These are phyloP conservation scores for Haberlea rhodopensis DNA, from an alignment of 257 asterid genomes.

Conservation along the genomic window DNA sequence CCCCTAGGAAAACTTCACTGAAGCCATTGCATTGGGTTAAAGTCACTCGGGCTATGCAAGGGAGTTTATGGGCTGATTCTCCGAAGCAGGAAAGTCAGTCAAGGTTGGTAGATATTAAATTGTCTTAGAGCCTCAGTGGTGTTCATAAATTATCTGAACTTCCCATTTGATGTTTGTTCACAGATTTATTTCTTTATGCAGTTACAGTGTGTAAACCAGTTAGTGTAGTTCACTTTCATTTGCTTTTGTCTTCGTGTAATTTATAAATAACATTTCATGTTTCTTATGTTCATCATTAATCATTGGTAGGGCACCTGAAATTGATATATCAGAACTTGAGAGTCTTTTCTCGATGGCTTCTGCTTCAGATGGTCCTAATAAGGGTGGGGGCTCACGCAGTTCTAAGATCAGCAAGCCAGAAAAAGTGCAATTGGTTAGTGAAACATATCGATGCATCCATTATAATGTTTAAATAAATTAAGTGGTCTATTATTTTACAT, in stretches of 20 bases:
- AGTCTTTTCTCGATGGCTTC: conserved; percentile 96
- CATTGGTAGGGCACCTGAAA: conserved; percentile 82
- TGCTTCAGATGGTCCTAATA: conserved; percentile 68
- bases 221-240: conserved; percentile 3
- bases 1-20: conserved; percentile 77
- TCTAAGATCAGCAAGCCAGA: conserved; percentile 88
- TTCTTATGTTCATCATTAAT: conserved; percentile 33
- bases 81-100: conserved; percentile 71
- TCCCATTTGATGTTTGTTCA: not conserved
- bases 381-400: conserved; percentile 74
- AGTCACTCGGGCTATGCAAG: conserved; percentile 95
- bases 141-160: conserved; percentile 24
- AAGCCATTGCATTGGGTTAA: conserved; percentile 98
- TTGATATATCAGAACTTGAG: conserved; percentile 94
- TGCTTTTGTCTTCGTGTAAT: conserved; percentile 13
- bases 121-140: conserved; percentile 17
- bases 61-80: conserved; percentile 97
- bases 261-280: conserved; percentile 14
- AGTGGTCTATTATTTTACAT: too few relatives aligned
- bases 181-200: conserved; percentile 7
- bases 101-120: conserved; percentile 50
- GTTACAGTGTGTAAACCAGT: conserved; percentile 10
- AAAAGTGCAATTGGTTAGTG: conserved; percentile 88
- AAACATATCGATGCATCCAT: conserved; percentile 26
- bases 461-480: conserved; percentile 20